Percentiles rank a stretch among this genome's conserved stretches.
phyloP scores from a whole-genome alignment of 179 eudicot genomes.

The Sideroxylon spinosum region DNA sequence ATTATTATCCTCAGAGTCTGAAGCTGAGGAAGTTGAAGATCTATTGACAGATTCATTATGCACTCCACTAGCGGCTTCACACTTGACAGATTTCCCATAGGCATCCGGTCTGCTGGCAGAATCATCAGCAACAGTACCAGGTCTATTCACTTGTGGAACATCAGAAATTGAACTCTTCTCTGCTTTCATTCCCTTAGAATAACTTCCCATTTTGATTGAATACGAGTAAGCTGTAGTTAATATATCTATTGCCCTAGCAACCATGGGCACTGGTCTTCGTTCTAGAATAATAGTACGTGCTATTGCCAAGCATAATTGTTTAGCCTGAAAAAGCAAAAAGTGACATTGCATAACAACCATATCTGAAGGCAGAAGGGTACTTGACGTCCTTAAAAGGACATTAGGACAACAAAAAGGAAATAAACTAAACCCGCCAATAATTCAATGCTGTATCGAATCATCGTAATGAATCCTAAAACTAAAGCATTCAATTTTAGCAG shows the following conservation, averaged over 20 bases:
- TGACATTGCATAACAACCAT: background rate
- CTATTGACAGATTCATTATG: constrained; percentile 30
- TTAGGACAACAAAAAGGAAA: background rate
- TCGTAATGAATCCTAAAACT: background rate
- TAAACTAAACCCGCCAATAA: background rate
- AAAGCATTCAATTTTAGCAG: background rate
- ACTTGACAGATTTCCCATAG: constrained; percentile 38
- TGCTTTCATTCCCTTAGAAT: constrained; percentile 47
- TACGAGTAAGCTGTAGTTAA: constrained; percentile 64
- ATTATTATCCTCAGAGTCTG: constrained; percentile 56
- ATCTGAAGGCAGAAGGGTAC: background rate
- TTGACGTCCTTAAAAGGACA: background rate
- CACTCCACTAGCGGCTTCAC: constrained; percentile 29
- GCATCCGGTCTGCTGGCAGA: constrained; percentile 30
- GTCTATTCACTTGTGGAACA: constrained; percentile 31
- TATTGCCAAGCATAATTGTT: constrained; percentile 64
- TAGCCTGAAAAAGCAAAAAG: constrained; percentile 59
- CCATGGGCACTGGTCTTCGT: constrained; percentile 65
- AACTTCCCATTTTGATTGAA: constrained; percentile 73
- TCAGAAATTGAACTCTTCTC: constrained; percentile 50
- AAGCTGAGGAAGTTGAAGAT: constrained; percentile 35
- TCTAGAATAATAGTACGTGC: constrained; percentile 63
- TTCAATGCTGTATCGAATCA: too few species aligned
- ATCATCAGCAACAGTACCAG: constrained; percentile 34
- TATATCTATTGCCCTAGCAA: constrained; percentile 69